phyloP scores from a whole-genome alignment of 2,329 filamentous ascomycete genomes.

The Eutypa lata region DNA sequence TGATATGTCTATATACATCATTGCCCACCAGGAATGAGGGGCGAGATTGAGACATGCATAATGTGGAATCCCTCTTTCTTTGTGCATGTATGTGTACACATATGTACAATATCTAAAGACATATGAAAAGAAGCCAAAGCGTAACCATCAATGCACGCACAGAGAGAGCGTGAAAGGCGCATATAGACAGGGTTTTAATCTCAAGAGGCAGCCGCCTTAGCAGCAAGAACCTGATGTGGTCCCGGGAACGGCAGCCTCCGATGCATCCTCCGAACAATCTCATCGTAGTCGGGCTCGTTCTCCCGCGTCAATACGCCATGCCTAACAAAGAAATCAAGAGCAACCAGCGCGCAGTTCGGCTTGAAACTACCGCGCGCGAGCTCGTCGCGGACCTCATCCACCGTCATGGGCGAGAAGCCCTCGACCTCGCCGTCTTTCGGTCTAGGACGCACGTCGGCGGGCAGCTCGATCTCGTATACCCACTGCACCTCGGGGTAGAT shows the following conservation, averaged over 20 bases:
- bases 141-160: too few species aligned
- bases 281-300: constrained; percentile 74
- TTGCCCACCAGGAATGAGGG: constrained; percentile 2
- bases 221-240: constrained; percentile 42
- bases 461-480: constrained; percentile 83
- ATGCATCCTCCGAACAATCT: constrained; percentile 74
- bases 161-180: too few species aligned
- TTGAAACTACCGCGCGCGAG: constrained; percentile 79
- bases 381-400: constrained; percentile 71
- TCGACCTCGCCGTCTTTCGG: constrained; percentile 90
- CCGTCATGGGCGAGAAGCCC: constrained; percentile 72
- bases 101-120: neutral
- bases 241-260: constrained; percentile 78
- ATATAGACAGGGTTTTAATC: too few species aligned
- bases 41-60: neutral
- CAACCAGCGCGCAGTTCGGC: constrained; percentile 81
- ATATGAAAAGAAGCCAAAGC: too few species aligned
- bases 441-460: constrained; percentile 62
- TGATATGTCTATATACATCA: neutral
- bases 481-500: constrained; percentile 91
- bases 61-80: too few species aligned
- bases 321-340: constrained; percentile 87
- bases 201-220: constrained; percentile 7
- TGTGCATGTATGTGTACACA: neutral
- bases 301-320: constrained; percentile 76